Percentiles rank a stretch among this genome's conserved stretches.
phyloP scores from a whole-genome alignment of 2,329 filamentous ascomycete genomes.

The Ophiostoma novo-ulmi region DNA sequence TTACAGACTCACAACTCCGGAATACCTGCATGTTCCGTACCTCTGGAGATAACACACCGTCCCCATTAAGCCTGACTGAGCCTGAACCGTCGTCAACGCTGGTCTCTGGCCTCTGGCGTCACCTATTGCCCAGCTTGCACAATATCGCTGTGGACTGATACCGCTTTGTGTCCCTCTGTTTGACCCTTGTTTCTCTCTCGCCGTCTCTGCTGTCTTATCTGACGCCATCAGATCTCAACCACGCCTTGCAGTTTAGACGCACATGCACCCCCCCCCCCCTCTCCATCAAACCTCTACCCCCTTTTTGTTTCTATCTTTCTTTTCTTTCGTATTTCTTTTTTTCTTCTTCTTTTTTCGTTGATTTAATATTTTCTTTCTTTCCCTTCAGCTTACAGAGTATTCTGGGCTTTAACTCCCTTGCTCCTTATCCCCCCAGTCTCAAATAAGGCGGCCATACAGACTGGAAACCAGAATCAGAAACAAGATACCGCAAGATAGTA shows the following conservation, averaged over 20 bases:
- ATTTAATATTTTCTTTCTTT: background rate
- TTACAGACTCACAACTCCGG: background rate
- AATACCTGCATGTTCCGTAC: background rate
- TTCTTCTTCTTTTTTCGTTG: background rate
- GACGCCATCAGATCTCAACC: constrained; percentile 24
- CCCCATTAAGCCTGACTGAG: background rate
- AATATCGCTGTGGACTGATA: background rate
- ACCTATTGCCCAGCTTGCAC: background rate
- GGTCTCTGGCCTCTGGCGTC: background rate
- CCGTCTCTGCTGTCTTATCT: constrained; percentile 25
- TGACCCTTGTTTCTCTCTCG: constrained; percentile 11
- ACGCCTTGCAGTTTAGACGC: background rate
- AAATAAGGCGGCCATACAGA: constrained; percentile 1
- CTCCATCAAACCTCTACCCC: constrained; percentile 4
- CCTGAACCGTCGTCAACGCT: too few species aligned
- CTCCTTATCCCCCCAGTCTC: constrained; percentile 6
- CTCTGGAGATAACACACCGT: constrained; percentile 10
- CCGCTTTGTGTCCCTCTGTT: background rate
- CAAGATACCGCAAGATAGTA: constrained; percentile 2
- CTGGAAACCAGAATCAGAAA: constrained; percentile 6
- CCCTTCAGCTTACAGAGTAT: background rate
- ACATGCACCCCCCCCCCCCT: background rate
- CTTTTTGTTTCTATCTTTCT: background rate
- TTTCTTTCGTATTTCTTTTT: background rate
- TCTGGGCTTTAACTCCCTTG: background rate